Conservation (phyloP, 2,329 filamentous ascomycete genomes). For the Pleochaeta shiraiana region DNA sequence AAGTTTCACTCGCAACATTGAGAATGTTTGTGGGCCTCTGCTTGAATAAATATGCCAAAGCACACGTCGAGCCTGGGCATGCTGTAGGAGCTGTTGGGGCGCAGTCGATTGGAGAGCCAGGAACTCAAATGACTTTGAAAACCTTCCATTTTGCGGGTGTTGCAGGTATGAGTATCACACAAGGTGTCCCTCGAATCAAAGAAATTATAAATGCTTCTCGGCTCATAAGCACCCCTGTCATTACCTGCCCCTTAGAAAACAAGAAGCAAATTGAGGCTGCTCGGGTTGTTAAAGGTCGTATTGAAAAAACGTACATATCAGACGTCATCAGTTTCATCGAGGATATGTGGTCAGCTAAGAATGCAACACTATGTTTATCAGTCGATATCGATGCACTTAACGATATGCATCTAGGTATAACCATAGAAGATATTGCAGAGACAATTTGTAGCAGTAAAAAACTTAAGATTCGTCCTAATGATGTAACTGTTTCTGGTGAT, state of each 20-base stretch:
- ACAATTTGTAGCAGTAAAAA: constrained; percentile 68
- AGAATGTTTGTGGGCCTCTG: constrained; percentile 60
- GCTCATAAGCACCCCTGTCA: constrained; percentile 81
- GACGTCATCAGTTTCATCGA: constrained; percentile 67
- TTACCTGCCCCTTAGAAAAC: constrained; percentile 66
- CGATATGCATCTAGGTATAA: constrained; percentile 63
- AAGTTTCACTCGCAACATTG: constrained; percentile 57
- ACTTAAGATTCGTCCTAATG: constrained; percentile 47
- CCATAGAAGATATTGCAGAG: constrained; percentile 45
- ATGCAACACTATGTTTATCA: constrained; percentile 57
- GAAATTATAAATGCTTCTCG: constrained; percentile 99
- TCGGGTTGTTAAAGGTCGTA: constrained; percentile 76
- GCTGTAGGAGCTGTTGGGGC: constrained; percentile 92
- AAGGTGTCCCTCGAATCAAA: constrained; percentile 98
- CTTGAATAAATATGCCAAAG: constrained; percentile 73
- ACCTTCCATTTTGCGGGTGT: constrained; percentile 99
- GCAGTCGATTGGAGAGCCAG: constrained; percentile 94
- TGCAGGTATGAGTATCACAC: constrained; percentile 97
- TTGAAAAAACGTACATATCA: constrained; percentile 81
- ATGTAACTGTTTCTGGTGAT: constrained; percentile 38
- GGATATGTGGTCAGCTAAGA: constrained; percentile 64
- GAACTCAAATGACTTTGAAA: constrained; percentile 98
- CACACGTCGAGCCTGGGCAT: constrained; percentile 82
- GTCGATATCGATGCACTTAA: constrained; percentile 62
- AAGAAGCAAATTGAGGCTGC: constrained; percentile 54